phyloP scores from a whole-genome alignment of 805 yeast species.

The Starmerella apis region DNA sequence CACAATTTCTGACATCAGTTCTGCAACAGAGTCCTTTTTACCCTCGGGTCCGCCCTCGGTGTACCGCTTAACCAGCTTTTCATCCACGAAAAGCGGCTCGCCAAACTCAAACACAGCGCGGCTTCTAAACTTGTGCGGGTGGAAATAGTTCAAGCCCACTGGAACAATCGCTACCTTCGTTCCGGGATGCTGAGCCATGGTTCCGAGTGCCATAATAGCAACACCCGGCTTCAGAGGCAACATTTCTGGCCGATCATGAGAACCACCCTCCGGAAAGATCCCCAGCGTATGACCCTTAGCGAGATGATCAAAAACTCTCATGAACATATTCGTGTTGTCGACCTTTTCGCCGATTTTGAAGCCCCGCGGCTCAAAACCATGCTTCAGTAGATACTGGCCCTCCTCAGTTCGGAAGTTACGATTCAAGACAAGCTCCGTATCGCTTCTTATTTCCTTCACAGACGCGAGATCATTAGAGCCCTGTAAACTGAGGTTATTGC shows the following conservation, averaged over 20 bases:
- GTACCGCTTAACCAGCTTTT: slow-evolving; percentile 55
- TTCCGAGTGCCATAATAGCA: slow-evolving; percentile 95
- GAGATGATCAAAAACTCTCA: slow-evolving; percentile 73
- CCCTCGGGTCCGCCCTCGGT: slow-evolving; percentile 45
- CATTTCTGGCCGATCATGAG: slow-evolving; percentile 87
- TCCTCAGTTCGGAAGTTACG: slow-evolving; percentile 51
- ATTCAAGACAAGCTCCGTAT: slow-evolving; percentile 55
- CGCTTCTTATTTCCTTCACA: slow-evolving; percentile 55
- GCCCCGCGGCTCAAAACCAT: slow-evolving; percentile 37
- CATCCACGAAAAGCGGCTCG: slow-evolving; percentile 59
- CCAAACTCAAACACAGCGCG: slow-evolving; percentile 95
- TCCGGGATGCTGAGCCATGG: slow-evolving; percentile 66
- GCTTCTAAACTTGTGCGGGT: slow-evolving; percentile 88
- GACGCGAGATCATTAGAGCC: slow-evolving; percentile 67
- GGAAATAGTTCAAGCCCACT: slow-evolving; percentile 95
- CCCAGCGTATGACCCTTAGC: slow-evolving; percentile 76
- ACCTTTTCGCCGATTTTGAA: slow-evolving; percentile 73
- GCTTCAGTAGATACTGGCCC: slow-evolving; percentile 12
- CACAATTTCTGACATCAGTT: slow-evolving; percentile 57
- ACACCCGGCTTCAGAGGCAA: slow-evolving; percentile 95
- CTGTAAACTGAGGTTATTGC: slow-evolving; percentile 41
- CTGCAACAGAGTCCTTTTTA: slow-evolving; percentile 62
- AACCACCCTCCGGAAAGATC: slow-evolving; percentile 96
- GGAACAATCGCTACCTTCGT: slow-evolving; percentile 83
- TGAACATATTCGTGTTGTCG: slow-evolving; percentile 76